Evolutionary conservation across 176 grass and related monocot genomes (phyloP), one percentile per base, ranked within the genome.

Genomic region (Paspalum vaginatum): DNA sequence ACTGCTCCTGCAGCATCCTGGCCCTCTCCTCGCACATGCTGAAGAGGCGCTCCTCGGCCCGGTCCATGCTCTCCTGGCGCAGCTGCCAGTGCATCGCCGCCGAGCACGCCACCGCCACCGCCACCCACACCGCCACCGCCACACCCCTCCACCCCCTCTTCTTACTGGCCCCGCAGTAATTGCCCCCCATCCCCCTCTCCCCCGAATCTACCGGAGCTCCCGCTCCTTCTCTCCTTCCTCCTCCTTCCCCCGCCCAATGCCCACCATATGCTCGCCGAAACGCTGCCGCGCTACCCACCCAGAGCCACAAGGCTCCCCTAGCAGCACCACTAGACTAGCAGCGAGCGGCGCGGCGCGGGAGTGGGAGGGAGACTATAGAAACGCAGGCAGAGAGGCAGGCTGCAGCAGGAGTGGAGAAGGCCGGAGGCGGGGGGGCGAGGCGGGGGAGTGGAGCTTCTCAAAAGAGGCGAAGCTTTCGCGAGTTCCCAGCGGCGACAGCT

Each of bases 1-100:
- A 98, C 78, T 95, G 95, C 84, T 98, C 95, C 90, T 95, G 95
- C 68, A 98, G 78, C 95, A 95, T 98, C 87, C 95, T 88, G 47
- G 95, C 92, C 52, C 95, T 78, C 85, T 98, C 95, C 49, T 98
- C 92, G 75, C 95, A 98, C 92, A 98, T 94, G 90, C 78, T 95
- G 61, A 76, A 62, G 51, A 98, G 88, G 11, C 86, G 78, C 65
- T 91, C 88, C 68, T 95, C 88, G 2, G 96, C 96, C 55, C 87
- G 87, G 24, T 81, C 82, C 90, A 93, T 86, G 84, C 86, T 91
- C 61, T 91, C 86, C 59, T 61, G 61, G 25, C 84, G 75, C n/a
- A 89, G 85, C 21, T 91, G 86, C 81, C 79, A 88, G 83, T 93
- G 92, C 79, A 91, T 64, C 41, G 39, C 76, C 16, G 83, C 81